Conservation (phyloP, 1,284 basidiomycete species). For the Pascua sp. region DNA sequence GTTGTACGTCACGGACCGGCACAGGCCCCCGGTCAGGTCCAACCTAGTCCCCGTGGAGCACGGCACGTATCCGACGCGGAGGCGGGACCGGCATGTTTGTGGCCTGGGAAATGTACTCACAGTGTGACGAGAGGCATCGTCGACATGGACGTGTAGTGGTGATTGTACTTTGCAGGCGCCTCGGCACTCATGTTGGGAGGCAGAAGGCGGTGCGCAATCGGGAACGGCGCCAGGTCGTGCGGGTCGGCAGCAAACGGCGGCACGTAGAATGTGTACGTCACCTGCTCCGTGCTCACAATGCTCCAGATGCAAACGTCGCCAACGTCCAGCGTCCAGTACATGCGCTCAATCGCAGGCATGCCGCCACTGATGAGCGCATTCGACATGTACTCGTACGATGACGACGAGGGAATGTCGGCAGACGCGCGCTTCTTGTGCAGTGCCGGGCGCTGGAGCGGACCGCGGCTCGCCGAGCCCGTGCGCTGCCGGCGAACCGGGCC, state of each 20-base stretch:
- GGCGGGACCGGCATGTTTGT: too few relatives aligned
- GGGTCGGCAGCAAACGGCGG: slow-evolving; percentile 57
- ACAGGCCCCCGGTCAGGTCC: neutral
- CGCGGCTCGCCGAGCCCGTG: slow-evolving; percentile 31
- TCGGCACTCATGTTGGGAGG: slow-evolving; percentile 59
- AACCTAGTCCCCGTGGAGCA: neutral
- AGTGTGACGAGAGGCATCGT: slow-evolving; percentile 38
- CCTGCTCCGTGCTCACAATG: slow-evolving; percentile 47
- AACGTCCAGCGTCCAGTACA: slow-evolving; percentile 39
- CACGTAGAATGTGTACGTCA: slow-evolving; percentile 79
- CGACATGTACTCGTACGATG: slow-evolving; percentile 21
- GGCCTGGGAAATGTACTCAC: slow-evolving; percentile 21
- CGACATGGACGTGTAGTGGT: slow-evolving; percentile 35
- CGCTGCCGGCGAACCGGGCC: slow-evolving; percentile 40
- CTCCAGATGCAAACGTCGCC: slow-evolving; percentile 44
- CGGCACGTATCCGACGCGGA: too few relatives aligned
- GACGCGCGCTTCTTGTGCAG: slow-evolving; percentile 36
- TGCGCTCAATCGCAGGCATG: slow-evolving; percentile 9
- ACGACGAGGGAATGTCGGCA: slow-evolving; percentile 16
- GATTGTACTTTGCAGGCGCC: slow-evolving; percentile 25
- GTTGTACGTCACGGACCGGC: neutral
- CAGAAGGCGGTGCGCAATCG: slow-evolving; percentile 75
- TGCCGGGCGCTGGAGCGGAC: slow-evolving; percentile 29
- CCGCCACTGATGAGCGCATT: slow-evolving; percentile 3
- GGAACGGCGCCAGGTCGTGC: slow-evolving; percentile 79